phyloP scores from a whole-genome alignment of 1,284 basidiomycete species.

The Bjerkandera adusta region DNA sequence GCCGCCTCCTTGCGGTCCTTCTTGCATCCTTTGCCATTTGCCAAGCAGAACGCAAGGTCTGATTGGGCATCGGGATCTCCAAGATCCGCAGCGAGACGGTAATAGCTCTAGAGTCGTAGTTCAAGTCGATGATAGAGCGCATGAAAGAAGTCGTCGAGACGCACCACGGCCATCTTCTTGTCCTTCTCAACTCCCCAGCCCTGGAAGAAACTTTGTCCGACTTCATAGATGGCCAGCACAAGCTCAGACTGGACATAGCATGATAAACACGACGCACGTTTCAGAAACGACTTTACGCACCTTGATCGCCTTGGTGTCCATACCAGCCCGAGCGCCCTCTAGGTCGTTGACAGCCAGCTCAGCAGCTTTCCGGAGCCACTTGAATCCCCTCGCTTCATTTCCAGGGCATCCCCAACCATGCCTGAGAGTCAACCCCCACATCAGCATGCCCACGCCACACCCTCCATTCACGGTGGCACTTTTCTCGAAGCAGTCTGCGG shows the following conservation, averaged over 20 bases:
- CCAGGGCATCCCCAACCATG: constrained; percentile 88
- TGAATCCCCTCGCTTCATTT: constrained; percentile 77
- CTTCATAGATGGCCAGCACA: constrained; percentile 87
- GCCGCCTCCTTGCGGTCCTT: constrained; percentile 86
- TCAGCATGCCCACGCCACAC: constrained; percentile 87
- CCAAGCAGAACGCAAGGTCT: constrained; percentile 81
- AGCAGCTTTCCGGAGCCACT: constrained; percentile 81
- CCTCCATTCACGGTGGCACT: constrained; percentile 77
- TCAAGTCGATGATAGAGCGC: constrained; percentile 2
- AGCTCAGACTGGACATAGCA: constrained; percentile 60
- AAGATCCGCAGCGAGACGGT: constrained; percentile 77
- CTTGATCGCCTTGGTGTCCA: constrained; percentile 42
- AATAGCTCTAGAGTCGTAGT: constrained; percentile 65
- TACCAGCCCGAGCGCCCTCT: constrained; percentile 47
- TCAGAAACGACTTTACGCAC: constrained; percentile 34
- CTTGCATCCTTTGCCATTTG: constrained; percentile 87
- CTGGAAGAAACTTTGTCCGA: constrained; percentile 89
- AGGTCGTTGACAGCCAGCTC: constrained; percentile 80
- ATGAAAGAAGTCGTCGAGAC: constrained; percentile 29
- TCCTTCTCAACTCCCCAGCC: constrained; percentile 89
- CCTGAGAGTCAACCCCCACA: constrained; percentile 87
- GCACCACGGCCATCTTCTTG: constrained; percentile 80
- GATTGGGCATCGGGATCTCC: constrained; percentile 87
- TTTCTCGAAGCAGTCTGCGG: constrained; percentile 78
- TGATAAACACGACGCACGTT: neutral